A percentile compares a stretch with the other conserved stretches of the same genome.
These are phyloP conservation scores for Cenchrus fungigraminus DNA, from an alignment of 176 grass and related monocot genomes.

Conservation along the genomic window DNA sequence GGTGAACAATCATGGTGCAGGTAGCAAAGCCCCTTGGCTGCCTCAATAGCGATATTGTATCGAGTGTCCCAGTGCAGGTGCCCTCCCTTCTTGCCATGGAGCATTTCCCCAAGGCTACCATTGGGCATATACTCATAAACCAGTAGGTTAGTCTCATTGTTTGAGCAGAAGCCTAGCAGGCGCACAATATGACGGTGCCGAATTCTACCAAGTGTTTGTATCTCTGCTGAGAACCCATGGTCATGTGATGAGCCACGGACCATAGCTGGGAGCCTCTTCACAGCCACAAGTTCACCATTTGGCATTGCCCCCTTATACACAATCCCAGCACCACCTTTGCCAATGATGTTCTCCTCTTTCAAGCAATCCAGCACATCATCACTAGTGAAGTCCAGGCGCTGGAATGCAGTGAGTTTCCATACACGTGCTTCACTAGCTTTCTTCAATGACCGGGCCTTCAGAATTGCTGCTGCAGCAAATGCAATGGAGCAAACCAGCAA, in stretches of 20 bases:
- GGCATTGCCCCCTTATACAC: constrained; percentile 94
- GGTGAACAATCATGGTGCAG: constrained; percentile 98
- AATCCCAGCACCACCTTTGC: constrained; percentile 96
- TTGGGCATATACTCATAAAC: constrained; percentile 99
- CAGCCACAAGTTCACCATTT: constrained; percentile 76
- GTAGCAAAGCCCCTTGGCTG: constrained; percentile 97
- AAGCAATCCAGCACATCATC: constrained; percentile 85
- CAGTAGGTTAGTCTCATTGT: constrained; percentile 93
- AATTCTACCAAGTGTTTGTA: constrained; percentile 95
- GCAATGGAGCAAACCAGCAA: constrained; percentile 80
- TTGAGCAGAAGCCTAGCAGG: constrained; percentile 89
- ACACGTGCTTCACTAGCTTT: constrained; percentile 70
- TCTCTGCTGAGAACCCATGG: constrained; percentile 93
- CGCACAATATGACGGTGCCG: constrained; percentile 95
- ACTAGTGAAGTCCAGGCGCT: constrained; percentile 89
- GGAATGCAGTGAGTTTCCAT: constrained; percentile 97
- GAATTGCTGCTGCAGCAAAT: constrained; percentile 70
- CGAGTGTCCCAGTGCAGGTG: constrained; percentile 87
- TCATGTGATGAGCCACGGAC: constrained; percentile 81
- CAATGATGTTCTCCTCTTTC: constrained; percentile 98
- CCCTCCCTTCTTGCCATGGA: constrained; percentile 91
- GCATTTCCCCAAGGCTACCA: constrained; percentile 91
- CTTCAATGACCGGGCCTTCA: constrained; percentile 91
- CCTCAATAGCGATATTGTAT: constrained; percentile 84
- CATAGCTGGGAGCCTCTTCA: constrained; percentile 88